Percentiles rank a stretch among this genome's conserved stretches.
Evolutionary conservation across 371 early-diverging fungal species (phyloP).

Genomic region (Mucor circinelloides): DNA sequence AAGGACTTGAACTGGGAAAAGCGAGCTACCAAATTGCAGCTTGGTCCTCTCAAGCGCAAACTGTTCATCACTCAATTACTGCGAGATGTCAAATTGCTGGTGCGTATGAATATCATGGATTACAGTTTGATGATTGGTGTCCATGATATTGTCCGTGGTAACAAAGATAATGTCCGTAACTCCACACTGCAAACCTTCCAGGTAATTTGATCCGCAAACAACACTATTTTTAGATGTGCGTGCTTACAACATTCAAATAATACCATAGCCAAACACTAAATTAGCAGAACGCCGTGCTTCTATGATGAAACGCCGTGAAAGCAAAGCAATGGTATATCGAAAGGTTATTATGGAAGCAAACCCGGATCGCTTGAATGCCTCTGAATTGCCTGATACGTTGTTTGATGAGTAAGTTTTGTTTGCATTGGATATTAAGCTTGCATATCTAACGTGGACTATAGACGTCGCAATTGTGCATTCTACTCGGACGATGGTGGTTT

Average conservation of each 20-base stretch:
- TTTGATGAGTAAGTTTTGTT: conserved; percentile 49
- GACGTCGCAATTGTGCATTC: conserved; percentile 76
- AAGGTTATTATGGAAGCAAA: conserved; percentile 74
- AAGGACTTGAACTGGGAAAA: conserved; percentile 95
- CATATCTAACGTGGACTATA: conserved; percentile 16
- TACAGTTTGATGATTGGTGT: conserved; percentile 91
- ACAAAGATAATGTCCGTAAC: conserved; percentile 84
- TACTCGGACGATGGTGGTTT: conserved; percentile 93
- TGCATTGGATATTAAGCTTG: neutral
- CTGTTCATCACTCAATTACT: conserved; percentile 82
- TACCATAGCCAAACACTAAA: conserved; percentile 47
- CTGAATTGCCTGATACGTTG: conserved; percentile 49
- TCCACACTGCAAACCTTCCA: conserved; percentile 72
- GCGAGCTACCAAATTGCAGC: conserved; percentile 65
- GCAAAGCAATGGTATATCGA: conserved; percentile 67
- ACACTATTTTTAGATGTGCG: neutral
- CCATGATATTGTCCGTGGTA: conserved; percentile 82
- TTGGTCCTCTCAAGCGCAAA: conserved; percentile 82
- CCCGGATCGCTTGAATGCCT: conserved; percentile 62
- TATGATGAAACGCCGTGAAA: conserved; percentile 53
- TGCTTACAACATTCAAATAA: neutral
- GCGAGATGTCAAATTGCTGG: conserved; percentile 71
- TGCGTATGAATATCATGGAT: conserved; percentile 84
- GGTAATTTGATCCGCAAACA: conserved; percentile 11
- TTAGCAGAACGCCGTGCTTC: conserved; percentile 46